Evolutionary conservation across 2,329 filamentous ascomycete species (phyloP).

Genomic region (Zymoseptoria crescenta): DNA sequence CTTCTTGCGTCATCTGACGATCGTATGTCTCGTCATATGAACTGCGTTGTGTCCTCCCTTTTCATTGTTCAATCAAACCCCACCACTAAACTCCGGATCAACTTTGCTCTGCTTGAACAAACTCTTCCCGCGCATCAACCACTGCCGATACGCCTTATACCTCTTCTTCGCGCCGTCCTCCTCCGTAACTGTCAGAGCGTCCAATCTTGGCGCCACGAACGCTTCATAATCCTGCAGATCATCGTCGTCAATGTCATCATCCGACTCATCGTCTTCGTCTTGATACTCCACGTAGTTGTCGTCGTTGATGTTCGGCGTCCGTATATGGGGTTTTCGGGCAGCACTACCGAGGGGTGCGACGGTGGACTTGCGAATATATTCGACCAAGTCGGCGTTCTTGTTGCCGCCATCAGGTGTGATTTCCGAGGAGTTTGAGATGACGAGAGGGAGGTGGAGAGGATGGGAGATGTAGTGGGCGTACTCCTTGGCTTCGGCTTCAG

Average conservation of each 20-base stretch:
- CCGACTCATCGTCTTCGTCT: conserved; percentile 46
- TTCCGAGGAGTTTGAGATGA: conserved; percentile 55
- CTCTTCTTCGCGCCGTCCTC: conserved; percentile 87
- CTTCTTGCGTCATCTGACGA: conserved; percentile 26
- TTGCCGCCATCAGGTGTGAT: conserved; percentile 44
- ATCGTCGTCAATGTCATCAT: conserved; percentile 50
- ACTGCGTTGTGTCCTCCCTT: too few relatives aligned
- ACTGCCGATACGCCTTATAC: conserved; percentile 94
- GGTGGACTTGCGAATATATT: conserved; percentile 62
- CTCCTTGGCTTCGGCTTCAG: conserved; percentile 67
- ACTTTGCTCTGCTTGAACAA: conserved; percentile 77
- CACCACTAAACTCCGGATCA: conserved; percentile 37
- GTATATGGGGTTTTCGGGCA: not conserved
- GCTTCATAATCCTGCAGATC: conserved; percentile 68
- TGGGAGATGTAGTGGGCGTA: conserved; percentile 86
- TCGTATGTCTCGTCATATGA: too few relatives aligned
- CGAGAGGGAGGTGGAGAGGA: conserved; percentile 78
- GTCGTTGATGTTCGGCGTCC: not conserved
- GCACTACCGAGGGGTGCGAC: not conserved
- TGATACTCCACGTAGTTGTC: conserved; percentile 28
- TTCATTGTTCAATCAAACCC: not conserved
- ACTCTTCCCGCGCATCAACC: conserved; percentile 79
- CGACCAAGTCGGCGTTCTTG: conserved; percentile 59
- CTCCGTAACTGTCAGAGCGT: conserved; percentile 78
- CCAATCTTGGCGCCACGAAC: conserved; percentile 67